Percentiles rank a stretch among this genome's conserved stretches.
Evolutionary conservation across 2,329 filamentous ascomycete genomes (phyloP).

Genomic region (Lachnellula suecica): DNA sequence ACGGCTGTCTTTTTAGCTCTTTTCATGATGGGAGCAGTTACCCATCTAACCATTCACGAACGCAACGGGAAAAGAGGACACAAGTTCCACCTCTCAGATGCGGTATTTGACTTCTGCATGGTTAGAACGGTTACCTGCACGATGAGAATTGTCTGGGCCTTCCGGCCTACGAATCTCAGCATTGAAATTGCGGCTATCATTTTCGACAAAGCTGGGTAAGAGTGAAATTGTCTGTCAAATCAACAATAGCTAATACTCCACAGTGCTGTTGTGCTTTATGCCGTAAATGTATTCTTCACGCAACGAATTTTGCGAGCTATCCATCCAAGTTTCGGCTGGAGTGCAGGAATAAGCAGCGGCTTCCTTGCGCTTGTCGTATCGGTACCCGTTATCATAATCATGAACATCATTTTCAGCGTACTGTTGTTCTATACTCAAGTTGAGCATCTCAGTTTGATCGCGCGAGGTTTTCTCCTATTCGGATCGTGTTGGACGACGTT

Average conservation of each 20-base stretch:
- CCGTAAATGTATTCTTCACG: conserved; percentile 75
- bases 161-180: conserved; percentile 33
- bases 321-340: conserved; percentile 72
- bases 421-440: conserved; percentile 68
- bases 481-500: no score
- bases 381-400: conserved; percentile 53
- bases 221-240: no score
- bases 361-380: no score
- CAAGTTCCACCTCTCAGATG: conserved; percentile 59
- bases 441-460: conserved; percentile 68
- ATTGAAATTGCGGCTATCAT: conserved; percentile 27
- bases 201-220: conserved; percentile 26
- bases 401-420: conserved; percentile 67
- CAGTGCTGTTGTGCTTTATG: conserved; percentile 69
- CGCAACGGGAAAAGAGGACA: conserved; percentile 49
- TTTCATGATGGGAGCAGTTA: conserved; percentile 51
- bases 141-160: conserved; percentile 62
- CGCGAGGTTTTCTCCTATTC: conserved; percentile 58
- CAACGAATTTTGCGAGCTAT: conserved; percentile 74
- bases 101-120: conserved; percentile 54
- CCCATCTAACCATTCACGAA: conserved; percentile 59
- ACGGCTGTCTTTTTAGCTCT: conserved; percentile 60
- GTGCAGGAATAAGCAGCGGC: no score
- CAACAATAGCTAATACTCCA: no score
- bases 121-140: conserved; percentile 37